phyloP scores from a whole-genome alignment of 441 rosid genomes.

The Eruca vesicaria region DNA sequence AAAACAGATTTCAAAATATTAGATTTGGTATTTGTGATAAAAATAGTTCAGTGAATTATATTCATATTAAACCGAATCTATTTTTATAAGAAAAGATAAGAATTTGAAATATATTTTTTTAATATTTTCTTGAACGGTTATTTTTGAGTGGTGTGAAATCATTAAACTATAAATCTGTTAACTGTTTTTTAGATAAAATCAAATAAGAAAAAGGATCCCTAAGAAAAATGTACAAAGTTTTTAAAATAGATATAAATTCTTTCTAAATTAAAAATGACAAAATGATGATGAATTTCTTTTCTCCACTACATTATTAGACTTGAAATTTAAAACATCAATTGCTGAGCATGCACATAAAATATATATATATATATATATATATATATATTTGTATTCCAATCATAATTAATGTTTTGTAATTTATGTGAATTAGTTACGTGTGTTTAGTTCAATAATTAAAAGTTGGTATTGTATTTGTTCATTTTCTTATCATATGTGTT shows the following conservation, averaged over 20 bases:
- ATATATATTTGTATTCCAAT: no score
- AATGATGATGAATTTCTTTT: neutral
- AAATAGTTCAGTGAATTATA: slow-evolving; percentile 19
- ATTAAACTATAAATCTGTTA: neutral
- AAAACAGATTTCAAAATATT: neutral
- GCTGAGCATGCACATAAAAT: neutral
- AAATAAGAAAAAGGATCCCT: no score
- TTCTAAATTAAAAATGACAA: neutral
- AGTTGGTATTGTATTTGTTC: neutral
- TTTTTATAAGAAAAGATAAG: slow-evolving; percentile 5
- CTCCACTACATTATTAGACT: neutral
- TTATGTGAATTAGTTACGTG: neutral
- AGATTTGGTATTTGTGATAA: slow-evolving; percentile 9
- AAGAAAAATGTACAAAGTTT: neutral
- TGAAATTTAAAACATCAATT: neutral
- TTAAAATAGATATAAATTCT: neutral
- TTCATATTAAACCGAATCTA: slow-evolving; percentile 3
- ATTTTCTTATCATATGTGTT: neutral
- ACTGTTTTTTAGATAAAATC: neutral
- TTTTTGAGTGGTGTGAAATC: neutral
- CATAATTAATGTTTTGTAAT: no score
- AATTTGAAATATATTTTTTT: neutral
- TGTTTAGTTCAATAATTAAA: neutral
- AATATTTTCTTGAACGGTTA: neutral
- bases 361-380: no score